phyloP scores from a whole-genome alignment of 148 eudicot species.

The Nepenthes mirabilis region DNA sequence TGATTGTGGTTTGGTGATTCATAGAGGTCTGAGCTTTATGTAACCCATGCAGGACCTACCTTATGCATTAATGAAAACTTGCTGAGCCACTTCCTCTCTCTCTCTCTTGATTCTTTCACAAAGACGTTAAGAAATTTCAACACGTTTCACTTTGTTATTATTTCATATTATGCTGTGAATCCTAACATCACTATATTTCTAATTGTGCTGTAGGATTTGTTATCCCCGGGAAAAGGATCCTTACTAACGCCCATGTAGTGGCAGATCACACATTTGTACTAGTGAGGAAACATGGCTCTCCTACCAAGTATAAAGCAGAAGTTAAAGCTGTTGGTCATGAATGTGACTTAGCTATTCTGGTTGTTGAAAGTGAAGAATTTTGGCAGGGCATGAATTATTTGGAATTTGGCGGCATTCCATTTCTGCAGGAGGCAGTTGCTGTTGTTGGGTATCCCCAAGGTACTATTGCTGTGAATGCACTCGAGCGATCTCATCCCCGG shows the following conservation, averaged over 20 bases:
- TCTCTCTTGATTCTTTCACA: not conserved
- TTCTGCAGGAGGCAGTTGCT: constrained; percentile 88
- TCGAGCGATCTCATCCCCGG: no score
- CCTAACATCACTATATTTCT: not conserved
- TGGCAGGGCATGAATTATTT: constrained; percentile 87
- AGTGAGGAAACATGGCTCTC: constrained; percentile 92
- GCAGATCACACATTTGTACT: constrained; percentile 96
- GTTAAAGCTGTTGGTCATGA: constrained; percentile 93
- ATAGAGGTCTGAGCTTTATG: not conserved
- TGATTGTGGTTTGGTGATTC: not conserved
- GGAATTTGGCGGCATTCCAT: constrained; percentile 84
- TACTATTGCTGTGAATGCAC: constrained; percentile 5
- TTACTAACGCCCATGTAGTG: constrained; percentile 95
- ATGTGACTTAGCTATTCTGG: constrained; percentile 87
- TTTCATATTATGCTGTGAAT: not conserved
- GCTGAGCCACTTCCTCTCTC: no score
- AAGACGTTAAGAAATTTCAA: no score
- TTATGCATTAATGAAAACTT: no score
- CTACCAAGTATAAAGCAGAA: constrained; percentile 84
- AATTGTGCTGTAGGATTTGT: constrained; percentile 54
- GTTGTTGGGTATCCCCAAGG: constrained; percentile 99
- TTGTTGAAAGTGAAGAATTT: constrained; percentile 73
- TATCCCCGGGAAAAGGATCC: constrained; percentile 70
- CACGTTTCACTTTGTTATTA: not conserved
- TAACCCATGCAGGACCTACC: not conserved